Conservation (phyloP, 345 rosid genomes). For the Eutrema yunnanense region DNA sequence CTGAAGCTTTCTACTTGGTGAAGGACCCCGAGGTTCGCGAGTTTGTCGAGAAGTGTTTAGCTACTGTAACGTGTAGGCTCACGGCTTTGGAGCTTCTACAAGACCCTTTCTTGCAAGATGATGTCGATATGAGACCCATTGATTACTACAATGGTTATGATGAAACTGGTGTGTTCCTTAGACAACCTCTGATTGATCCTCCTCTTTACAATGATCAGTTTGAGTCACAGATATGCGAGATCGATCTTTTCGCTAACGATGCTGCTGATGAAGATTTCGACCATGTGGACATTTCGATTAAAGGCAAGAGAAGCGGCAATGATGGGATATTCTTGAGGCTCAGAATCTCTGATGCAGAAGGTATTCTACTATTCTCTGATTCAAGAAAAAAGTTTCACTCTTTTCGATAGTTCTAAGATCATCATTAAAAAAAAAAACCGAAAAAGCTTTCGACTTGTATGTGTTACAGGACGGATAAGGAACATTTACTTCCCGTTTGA, state of each 20-base stretch:
- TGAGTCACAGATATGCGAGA: constrained; percentile 44
- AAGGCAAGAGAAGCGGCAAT: constrained; percentile 64
- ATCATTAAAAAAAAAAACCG: neutral
- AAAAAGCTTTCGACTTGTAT: neutral
- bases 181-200: constrained; percentile 45
- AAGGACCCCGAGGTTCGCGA: constrained; percentile 74
- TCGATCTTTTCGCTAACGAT: constrained; percentile 44
- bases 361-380: constrained; percentile 22
- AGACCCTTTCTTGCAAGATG: constrained; percentile 72
- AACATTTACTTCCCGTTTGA: constrained; percentile 93
- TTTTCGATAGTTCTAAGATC: neutral
- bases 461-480: constrained; percentile 51
- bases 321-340: constrained; percentile 81
- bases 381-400: neutral
- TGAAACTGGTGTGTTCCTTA: constrained; percentile 36
- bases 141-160: constrained; percentile 42
- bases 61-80: constrained; percentile 67
- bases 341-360: constrained; percentile 81
- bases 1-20: constrained; percentile 76
- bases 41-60: constrained; percentile 93
- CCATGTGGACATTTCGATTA: constrained; percentile 59
- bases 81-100: constrained; percentile 77
- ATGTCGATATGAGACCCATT: constrained; percentile 33
- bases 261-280: constrained; percentile 48
- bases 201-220: constrained; percentile 33